Conservation (phyloP, 345 rosid species). For the Ceriops decandra region DNA sequence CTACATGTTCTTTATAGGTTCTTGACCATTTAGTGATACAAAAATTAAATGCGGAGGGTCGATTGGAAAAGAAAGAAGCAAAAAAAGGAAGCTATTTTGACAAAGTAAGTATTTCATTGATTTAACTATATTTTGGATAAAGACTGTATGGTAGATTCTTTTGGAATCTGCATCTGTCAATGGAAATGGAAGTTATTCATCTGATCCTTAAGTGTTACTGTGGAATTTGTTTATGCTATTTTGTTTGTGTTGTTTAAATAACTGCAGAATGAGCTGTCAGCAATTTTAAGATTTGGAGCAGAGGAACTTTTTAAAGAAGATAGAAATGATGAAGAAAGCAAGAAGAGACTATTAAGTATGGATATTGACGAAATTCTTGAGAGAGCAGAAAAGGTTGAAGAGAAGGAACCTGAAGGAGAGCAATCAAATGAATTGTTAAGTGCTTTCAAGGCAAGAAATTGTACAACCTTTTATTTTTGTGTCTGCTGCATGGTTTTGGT, state of each 20-base stretch:
- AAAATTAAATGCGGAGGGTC: conserved; percentile 98
- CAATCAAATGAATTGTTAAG: conserved; percentile 75
- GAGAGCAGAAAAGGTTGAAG: conserved; percentile 98
- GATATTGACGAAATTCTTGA: conserved; percentile 98
- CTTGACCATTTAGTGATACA: conserved; percentile 99
- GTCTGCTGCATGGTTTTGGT: not conserved
- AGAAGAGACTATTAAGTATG: conserved; percentile 80
- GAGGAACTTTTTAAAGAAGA: conserved; percentile 99
- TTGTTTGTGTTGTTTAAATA: conserved; percentile 6
- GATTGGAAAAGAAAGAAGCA: conserved; percentile 96
- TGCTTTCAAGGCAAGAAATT: conserved; percentile 83
- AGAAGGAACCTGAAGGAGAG: conserved; percentile 56
- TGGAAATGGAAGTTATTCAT: not conserved
- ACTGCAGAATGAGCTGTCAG: conserved; percentile 90
- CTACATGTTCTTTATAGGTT: conserved; percentile 48
- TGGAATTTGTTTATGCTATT: not conserved
- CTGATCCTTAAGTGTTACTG: not conserved
- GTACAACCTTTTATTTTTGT: not conserved
- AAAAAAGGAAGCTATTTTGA: conserved; percentile 88
- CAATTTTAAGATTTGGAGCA: conserved; percentile 97
- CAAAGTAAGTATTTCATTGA: conserved; percentile 51
- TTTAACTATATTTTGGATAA: not conserved
- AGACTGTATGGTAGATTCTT: too few relatives aligned
- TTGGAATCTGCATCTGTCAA: not conserved
- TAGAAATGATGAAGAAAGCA: conserved; percentile 93